Evolutionary conservation across 495 filamentous ascomycete species (phyloP).

Genomic region (Evernia prunastri): DNA sequence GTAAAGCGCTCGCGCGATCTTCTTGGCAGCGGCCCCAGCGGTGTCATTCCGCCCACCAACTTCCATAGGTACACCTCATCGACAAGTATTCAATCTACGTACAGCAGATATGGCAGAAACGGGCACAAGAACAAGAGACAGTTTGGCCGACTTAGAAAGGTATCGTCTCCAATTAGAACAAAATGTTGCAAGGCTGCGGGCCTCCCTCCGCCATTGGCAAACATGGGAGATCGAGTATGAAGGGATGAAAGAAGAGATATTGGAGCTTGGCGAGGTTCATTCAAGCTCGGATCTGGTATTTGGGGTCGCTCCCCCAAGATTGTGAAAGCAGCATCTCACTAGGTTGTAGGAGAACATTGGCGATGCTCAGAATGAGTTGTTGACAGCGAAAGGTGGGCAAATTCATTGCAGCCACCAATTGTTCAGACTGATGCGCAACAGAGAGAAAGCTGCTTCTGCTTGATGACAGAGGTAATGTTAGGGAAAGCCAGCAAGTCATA

Average conservation of each 20-base stretch:
- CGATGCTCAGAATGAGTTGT: conserved; percentile 46
- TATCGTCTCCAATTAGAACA: conserved; percentile 69
- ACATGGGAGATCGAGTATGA: conserved; percentile 89
- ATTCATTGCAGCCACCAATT: background rate
- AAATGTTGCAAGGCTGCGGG: conserved; percentile 64
- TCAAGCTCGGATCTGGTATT: conserved; percentile 47
- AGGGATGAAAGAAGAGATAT: conserved; percentile 71
- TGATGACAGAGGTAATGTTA: conserved; percentile 42
- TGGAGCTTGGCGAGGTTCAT: conserved; percentile 44
- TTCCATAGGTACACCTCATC: background rate
- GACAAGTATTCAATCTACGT: background rate
- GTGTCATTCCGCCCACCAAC: too few species aligned
- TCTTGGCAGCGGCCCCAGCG: too few species aligned
- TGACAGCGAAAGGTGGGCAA: conserved; percentile 47
- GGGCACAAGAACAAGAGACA: background rate
- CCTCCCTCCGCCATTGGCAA: conserved; percentile 80
- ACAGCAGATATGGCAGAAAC: conserved; percentile 1
- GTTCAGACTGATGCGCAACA: conserved; percentile 25
- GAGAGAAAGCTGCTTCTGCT: conserved; percentile 62
- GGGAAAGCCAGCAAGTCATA: conserved; percentile 51
- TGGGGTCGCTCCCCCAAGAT: conserved; percentile 35
- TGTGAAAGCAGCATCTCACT: conserved; percentile 2
- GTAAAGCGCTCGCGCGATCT: too few species aligned
- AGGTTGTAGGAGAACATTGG: conserved; percentile 23
- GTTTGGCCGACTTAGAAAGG: conserved; percentile 54